A percentile compares a stretch with the other conserved stretches of the same genome.
Evolutionary conservation across 2,329 filamentous ascomycete genomes (phyloP).

Genomic region (Aureobasidium melanogenum): DNA sequence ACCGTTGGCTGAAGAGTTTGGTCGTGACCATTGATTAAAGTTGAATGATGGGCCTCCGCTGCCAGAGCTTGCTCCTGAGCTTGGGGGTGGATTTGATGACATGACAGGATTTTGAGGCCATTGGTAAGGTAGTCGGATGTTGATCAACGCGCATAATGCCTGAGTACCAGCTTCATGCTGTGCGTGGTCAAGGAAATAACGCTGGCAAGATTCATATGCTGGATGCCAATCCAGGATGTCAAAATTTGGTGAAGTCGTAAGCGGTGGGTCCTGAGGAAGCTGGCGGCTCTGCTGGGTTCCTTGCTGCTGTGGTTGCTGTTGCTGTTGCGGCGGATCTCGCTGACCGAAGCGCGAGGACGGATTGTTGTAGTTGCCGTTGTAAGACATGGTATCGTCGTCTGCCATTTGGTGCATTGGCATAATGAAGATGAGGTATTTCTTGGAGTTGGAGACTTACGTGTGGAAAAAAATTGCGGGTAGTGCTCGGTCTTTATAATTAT

Average conservation of each 20-base stretch:
- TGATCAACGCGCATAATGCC: constrained; percentile 80
- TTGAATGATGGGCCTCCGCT: constrained; percentile 18
- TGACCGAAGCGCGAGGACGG: background rate
- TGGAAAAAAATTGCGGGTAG: background rate
- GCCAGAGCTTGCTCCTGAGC: background rate
- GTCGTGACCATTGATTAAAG: constrained; percentile 23
- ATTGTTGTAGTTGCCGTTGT: background rate
- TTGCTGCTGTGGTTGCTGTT: constrained; percentile 1
- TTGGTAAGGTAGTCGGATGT: constrained; percentile 85
- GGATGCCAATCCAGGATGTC: constrained; percentile 92
- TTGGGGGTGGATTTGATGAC: constrained; percentile 24
- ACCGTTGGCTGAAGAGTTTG: constrained; percentile 30
- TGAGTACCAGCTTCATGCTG: constrained; percentile 78
- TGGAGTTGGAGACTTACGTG: background rate
- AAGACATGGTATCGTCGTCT: constrained; percentile 10
- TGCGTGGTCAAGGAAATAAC: constrained; percentile 84
- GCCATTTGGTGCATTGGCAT: constrained; percentile 10
- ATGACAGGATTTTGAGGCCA: constrained; percentile 45
- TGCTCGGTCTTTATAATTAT: constrained; percentile 11
- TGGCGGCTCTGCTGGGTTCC: background rate
- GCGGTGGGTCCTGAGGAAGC: constrained; percentile 14
- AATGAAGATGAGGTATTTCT: background rate
- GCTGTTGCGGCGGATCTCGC: background rate
- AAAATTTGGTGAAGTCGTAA: constrained; percentile 43
- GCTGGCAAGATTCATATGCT: constrained; percentile 79